Base-by-base conservation (phyloP, 305 asterid species). In the Galium porrigens region DNA sequence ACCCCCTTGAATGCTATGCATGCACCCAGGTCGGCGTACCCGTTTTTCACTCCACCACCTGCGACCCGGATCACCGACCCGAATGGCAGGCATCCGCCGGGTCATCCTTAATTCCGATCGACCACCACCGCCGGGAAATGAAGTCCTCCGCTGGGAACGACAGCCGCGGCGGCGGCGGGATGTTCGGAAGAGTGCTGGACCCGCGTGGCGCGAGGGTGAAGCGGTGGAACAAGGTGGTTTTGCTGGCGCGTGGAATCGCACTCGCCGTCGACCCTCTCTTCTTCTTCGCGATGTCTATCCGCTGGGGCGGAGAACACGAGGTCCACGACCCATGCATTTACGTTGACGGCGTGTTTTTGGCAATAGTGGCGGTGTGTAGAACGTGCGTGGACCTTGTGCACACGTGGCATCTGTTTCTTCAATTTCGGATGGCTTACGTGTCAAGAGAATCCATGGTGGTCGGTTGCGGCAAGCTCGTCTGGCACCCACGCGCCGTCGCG, bases 51-150 rank as follows among this genome's bases (percentile, higher is more conserved):
- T 90, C 96, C 67, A 83, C 94, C 46, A 86, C 91, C 77, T 86
- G 97, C 79, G 91, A 88, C 83, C 33, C 60, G 3, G 86, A 88
- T 2, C 60, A 80, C 80, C 87, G 72, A 61, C 95, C 89, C 39
- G 87, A 84, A 68, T 88, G 87, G 96, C 96, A 85, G 74, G 96
- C 96, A 17, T 80, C 90, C 1, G 95, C 97, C 74, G 96, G 97
- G 20, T 87, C 95, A 0, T 90, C 97, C 0, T 33, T 89, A 25
- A 64, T 79, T 64, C 95, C 95, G 4, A 85, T 85, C 58, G 74
- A 77, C 51, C 78, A 74, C 79, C 83, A 83, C 82, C 20, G 63
- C 82, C 27, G 41, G 37, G 0, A 14, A 41, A 25, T 29, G 12
- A 41, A 64, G 63, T 20, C 60, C 1, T 18, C 66, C 25, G 4